phyloP scores from a whole-genome alignment of 495 filamentous ascomycete species.

The Podospora tetraspora region DNA sequence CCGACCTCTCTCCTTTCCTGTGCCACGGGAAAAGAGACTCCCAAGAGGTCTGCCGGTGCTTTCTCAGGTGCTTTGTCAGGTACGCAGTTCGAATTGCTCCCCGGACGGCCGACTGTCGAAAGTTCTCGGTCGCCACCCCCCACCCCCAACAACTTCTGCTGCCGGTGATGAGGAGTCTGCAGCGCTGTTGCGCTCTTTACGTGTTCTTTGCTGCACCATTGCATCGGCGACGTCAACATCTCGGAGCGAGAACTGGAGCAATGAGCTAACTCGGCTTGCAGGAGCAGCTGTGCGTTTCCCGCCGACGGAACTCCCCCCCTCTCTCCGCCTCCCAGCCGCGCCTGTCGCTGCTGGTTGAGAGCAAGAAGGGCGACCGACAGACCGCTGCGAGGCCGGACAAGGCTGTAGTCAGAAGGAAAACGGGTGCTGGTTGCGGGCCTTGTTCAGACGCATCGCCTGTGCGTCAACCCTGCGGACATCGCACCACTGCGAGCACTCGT shows the following conservation, averaged over 20 bases:
- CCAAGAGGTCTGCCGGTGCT: constrained; percentile 21
- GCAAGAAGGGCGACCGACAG: no score
- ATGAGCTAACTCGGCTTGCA: constrained; percentile 23
- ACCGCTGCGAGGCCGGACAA: no score
- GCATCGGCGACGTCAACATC: background rate
- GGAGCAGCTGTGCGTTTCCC: constrained; percentile 16
- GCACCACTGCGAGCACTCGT: no score
- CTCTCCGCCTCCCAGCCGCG: constrained; percentile 9
- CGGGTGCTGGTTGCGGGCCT: no score
- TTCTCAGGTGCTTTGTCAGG: constrained; percentile 17
- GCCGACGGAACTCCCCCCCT: constrained; percentile 1
- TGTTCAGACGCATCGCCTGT: no score
- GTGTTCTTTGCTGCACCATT: no score
- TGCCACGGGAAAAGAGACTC: constrained; percentile 29
- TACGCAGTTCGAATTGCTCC: constrained; percentile 23
- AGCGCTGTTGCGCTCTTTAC: background rate
- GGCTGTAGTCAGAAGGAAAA: no score
- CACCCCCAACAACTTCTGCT: constrained; percentile 7
- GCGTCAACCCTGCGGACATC: no score
- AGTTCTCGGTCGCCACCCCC: background rate
- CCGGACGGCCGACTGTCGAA: no score
- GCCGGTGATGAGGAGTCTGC: background rate
- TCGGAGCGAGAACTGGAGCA: constrained; percentile 10
- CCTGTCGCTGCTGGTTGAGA: constrained; percentile 1
- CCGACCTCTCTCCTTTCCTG: constrained; percentile 36